phyloP scores from a whole-genome alignment of 108 stramenopile species.

The Nitzschia putrida region DNA sequence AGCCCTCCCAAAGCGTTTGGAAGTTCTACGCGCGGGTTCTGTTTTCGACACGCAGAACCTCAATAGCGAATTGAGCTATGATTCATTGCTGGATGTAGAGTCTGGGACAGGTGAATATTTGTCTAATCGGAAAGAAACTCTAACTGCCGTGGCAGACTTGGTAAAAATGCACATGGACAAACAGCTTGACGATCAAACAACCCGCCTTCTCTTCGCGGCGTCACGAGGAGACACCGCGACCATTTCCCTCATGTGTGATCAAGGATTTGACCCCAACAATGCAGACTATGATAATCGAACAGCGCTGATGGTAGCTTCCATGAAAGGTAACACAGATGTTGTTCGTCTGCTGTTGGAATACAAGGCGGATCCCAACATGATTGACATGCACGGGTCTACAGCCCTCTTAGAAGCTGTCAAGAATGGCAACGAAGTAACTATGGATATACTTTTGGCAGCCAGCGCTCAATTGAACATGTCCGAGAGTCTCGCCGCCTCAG shows the following conservation, averaged over 20 bases:
- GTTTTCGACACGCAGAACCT: conserved; percentile 18
- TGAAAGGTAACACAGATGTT: conserved; percentile 70
- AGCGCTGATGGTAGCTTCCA: conserved; percentile 71
- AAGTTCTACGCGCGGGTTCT: conserved; percentile 44
- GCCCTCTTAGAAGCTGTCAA: conserved; percentile 63
- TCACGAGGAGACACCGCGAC: conserved; percentile 66
- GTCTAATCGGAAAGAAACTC: not conserved
- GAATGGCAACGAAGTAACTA: conserved; percentile 58
- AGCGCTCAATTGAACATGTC: conserved; percentile 47
- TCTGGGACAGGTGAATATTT: not conserved
- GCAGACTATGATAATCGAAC: conserved; percentile 68
- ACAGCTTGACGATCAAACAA: conserved; percentile 66
- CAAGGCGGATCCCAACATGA: conserved; percentile 57
- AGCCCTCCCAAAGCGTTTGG: conserved; percentile 20
- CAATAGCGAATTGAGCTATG: not conserved
- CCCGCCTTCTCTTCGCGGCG: conserved; percentile 62
- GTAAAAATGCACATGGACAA: conserved; percentile 66
- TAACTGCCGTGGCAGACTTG: conserved; percentile 51
- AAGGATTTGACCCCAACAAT: conserved; percentile 72
- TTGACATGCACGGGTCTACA: conserved; percentile 65
- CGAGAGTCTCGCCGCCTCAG: conserved; percentile 50
- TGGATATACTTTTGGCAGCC: conserved; percentile 32
- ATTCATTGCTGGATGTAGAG: not conserved
- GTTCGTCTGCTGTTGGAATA: conserved; percentile 52
- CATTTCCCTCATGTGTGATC: conserved; percentile 61